Evolutionary conservation across 208 protist species (phyloP), one percentile per base, ranked within the genome.

Genomic region (Acanthamoeba sp.): DNA sequence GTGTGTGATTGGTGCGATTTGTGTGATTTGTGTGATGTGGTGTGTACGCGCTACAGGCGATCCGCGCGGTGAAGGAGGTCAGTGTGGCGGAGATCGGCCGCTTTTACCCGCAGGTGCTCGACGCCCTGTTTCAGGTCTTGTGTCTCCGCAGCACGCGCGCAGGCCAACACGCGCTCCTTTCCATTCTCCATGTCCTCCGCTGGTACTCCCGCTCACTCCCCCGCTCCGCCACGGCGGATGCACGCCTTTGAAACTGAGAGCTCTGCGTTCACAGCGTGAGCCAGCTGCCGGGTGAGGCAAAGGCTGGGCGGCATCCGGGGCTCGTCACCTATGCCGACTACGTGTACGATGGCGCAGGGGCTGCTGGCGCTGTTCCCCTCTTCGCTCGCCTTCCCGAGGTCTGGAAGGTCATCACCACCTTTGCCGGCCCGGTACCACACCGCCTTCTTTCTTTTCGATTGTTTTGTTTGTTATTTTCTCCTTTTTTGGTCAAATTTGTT

Each of bases 101-200:
- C 20, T 91, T 91, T 27, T 91, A 62, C 27, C 85, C 85, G 34
- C 55, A 73, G 29, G 42, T 91, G 16, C 34, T 91, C 57, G 85
- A 91, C 29, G 85, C 85, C 34, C 59, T 91, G 1, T 71, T 91
- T 29, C 85, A 91, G 42, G 85, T 91, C 27, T 14, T 91, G 7
- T 91, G 85, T 38, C 3, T 71, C 20, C 59, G 85, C 36, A 55
- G 36, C 38, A 5, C 10, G 32, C 55, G 55, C 12, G 85, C 59
- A 45, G 85, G 34, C 27, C 32, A 45, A 52, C 7, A 20, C 36
- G 85, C 85, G 27, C n/a, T 91, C 38, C 45, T 91, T n/a, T 91
- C 85, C 29, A 34, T 73, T 42, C 50, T 91, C 16, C 85, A 91
- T 29, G 57, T 91, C 29, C 34, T 91, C 2, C 48, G 42, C 36